Evolutionary conservation across 345 rosid species (phyloP), one percentile per base, ranked within the genome.

Genomic region (Laguncularia racemosa): DNA sequence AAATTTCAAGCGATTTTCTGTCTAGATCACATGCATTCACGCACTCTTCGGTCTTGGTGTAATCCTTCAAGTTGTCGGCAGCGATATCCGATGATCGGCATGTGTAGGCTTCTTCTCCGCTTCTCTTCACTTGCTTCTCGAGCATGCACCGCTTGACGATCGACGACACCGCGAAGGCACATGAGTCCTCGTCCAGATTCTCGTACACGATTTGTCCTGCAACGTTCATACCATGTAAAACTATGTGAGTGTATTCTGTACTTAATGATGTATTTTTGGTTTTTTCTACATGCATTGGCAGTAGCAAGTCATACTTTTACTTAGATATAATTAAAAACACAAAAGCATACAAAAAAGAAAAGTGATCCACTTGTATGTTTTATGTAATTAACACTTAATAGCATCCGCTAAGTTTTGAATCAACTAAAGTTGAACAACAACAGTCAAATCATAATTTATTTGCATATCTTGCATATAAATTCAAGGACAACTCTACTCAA

Each of bases 81-180:
- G 81, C 89, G 21, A 91, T 87, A 57, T 84, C 91, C 2, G 97
- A 91, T 0, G 89, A 66, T 3, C 81, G 76, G 71, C 96, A 91
- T 0, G 78, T 65, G 81, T 77, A 88, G 2, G 53, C 76, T 50
- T 83, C 86, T 46, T 67, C 59, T 23, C 95, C 95, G 55, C 82
- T 78, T 73, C 96, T 82, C 75, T 33, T 83, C 21, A 83, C 65
- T 23, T 69, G 75, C 67, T 82, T 82, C 76, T 91, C 96, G 6
- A 91, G 77, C 63, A 91, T 80, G 23, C 96, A 88, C 3, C 97
- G 91, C 62, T 85, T 88, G 18, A 91, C 88, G 0, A 80, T 48
- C 1, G 88, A 81, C 20, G 97, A 82, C 38, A 91, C 81, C 13
- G 97, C 91, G 15, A 80, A 91, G 2, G 96, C 78, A 49, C 97